Evolutionary conservation across 1,284 basidiomycete genomes (phyloP).

Genomic region (Phenoliferia sp.): DNA sequence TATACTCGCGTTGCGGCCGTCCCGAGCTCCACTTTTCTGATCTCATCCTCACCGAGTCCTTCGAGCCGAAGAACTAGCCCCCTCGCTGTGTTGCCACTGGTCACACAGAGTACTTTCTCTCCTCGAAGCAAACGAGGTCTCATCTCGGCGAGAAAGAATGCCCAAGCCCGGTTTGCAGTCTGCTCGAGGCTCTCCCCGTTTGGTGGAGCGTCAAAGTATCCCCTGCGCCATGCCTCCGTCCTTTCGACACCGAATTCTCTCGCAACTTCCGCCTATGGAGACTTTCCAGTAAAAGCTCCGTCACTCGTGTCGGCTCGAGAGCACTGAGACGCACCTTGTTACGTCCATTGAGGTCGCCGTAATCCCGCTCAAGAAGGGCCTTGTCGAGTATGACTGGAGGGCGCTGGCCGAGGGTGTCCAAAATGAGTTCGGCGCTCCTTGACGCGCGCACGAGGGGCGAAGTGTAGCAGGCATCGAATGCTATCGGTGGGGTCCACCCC

Average conservation of each 20-base stretch:
- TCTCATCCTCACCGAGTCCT: conserved; percentile 5
- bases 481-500: not conserved
- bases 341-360: conserved; percentile 14
- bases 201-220: not conserved
- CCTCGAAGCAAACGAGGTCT: not conserved
- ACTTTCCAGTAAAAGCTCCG: not conserved
- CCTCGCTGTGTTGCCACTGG: conserved; percentile 13
- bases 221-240: conserved; percentile 10
- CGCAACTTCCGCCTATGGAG: not conserved
- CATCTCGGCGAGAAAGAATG: conserved; percentile 8
- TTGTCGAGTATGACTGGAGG: not conserved
- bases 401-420: not conserved
- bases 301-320: not conserved
- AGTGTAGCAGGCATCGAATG: conserved; percentile 9
- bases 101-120: conserved; percentile 6
- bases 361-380: conserved; percentile 15
- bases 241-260: conserved; percentile 10
- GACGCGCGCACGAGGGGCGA: conserved; percentile 13
- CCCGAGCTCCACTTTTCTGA: conserved; percentile 6
- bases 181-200: not conserved
- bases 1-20: conserved; percentile 13
- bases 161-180: conserved; percentile 1
- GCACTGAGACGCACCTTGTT: not conserved
- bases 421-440: not conserved
- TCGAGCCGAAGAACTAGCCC: conserved; percentile 16